Evolutionary conservation across 2,329 filamentous ascomycete genomes (phyloP), one percentile per base, ranked within the genome.

Genomic region (Clarireedia homoeocarpa): DNA sequence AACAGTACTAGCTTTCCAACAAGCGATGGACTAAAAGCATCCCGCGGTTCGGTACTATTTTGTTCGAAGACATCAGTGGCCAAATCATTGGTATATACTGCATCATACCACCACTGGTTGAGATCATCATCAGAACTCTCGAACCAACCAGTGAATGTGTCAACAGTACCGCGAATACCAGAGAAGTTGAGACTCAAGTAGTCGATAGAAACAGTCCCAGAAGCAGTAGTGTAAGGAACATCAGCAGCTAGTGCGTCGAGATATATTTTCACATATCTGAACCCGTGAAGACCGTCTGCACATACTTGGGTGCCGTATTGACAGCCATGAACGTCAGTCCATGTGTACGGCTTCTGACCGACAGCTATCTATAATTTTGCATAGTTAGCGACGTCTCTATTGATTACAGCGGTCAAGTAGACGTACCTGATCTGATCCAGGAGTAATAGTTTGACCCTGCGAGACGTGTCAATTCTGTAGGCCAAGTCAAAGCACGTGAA

Each of bases 71-170:
- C 63, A 57, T 76, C 75, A 2, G 71, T 78, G 48, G 72, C 71
- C 58, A 78, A 69, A 58, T 80, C 77, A 47, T 74, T 76, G 1
- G 77, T 80, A 60, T 81, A 80, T 0, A 77, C 74, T 4, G 72
- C 75, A 59, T 79, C 76, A 59, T 73, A 80, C 77, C 77, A 81
- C 72, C 73, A 79, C 59, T 76, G 74, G 17, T 75, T 78, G 6
- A 80, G 62, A 15, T 74, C 60, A 4, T 69, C 60, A 57, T 80
- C 77, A 0, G 77, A 79, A 52, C 77, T 79, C 61, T 79, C 74
- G 52, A 80, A 80, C 70, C 72, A 76, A 3, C 78, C 77, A 1
- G 71, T 72, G 56, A 77, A 80, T 1, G 75, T 77, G 40, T 76
- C 73, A 0, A 75, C 68, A 0, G 74, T 77, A 24, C 77, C 77